Evolutionary conservation across 2,329 filamentous ascomycete genomes (phyloP), one percentile per base, ranked within the genome.

Genomic region (Paecilomyces formosus): DNA sequence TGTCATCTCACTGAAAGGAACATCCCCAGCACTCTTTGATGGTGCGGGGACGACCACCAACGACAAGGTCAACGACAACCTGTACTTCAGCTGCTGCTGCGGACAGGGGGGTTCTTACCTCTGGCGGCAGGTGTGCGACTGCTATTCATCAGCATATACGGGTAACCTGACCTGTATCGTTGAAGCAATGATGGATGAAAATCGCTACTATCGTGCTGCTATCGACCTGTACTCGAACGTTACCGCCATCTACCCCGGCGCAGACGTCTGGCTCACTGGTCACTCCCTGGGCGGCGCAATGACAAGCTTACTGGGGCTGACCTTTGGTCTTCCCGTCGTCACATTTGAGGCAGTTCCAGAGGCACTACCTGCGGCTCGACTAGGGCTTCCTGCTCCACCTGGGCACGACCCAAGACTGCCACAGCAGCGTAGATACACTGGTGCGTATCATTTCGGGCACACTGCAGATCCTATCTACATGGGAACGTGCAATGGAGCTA

Each of bases 1-100:
- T 56, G 86, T 97, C 50, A 94, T 97, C 63, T 92, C 91, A 4
- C 76, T 99, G 58, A 99, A 99, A 76, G 94, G 93, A 57, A 97
- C 92, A 0, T 90, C 88, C 1, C 85, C 88, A 1, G 93, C 94
- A 12, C 87, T 97, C 3, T 97, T 97, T 70, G 93, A 97, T 72
- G 94, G 94, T n/a, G 89, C 93, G 39, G 93, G 92, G 55, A 97
- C 94, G 1, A 97, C 93, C 0, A 96, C 92, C 26, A 96, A 96
- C 65, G 94, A 99, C 77, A 99, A 99, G 78, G 81, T 92, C 68
- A 99, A 97, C 72, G 94, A 99, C 75, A 99, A 99, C 71, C 81
- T 99, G 9, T 96, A 96, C 75, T 97, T 97, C 77, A 96, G 92
- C 70, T 99, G 94, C 77, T 99, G 94, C 74, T 99, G 94, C 75